Percentiles rank a stretch among this genome's conserved stretches.
Evolutionary conservation across 306 rosid genomes (phyloP).

Genomic region (Corylus avellana): DNA sequence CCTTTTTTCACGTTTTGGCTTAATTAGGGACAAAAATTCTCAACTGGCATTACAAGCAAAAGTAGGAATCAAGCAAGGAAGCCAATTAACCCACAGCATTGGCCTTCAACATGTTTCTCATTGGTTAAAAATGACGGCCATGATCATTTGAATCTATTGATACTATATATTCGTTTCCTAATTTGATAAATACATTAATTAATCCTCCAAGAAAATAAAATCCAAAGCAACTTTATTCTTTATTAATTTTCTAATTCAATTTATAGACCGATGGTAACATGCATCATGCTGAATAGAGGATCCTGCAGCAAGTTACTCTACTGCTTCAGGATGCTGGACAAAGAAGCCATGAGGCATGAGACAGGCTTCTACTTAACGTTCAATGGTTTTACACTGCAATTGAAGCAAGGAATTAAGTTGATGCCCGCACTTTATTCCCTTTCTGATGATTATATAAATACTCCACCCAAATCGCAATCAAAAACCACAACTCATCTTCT

Average conservation of each 20-base stretch:
- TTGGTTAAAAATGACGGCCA: slow-evolving; percentile 9
- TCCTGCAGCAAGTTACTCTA: too few relatives aligned
- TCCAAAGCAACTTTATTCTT: too few relatives aligned
- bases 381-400: slow-evolving; percentile 28
- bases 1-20: slow-evolving; percentile 18
- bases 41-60: slow-evolving; percentile 38
- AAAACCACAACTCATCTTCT: slow-evolving; percentile 16
- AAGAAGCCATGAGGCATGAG: slow-evolving; percentile 15
- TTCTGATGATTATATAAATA: slow-evolving; percentile 32
- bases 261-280: too few relatives aligned
- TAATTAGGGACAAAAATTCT: slow-evolving; percentile 29
- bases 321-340: not conserved
- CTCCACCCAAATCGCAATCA: slow-evolving; percentile 7
- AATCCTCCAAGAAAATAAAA: too few relatives aligned
- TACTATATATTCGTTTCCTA: not conserved
- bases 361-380: slow-evolving; percentile 25
- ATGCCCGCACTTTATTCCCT: slow-evolving; percentile 45
- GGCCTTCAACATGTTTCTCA: slow-evolving; percentile 28
- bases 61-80: slow-evolving; percentile 44
- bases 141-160: slow-evolving; percentile 2
- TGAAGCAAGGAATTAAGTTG: slow-evolving; percentile 54
- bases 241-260: too few relatives aligned
- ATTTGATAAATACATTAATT: not conserved
- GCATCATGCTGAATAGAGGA: too few relatives aligned
- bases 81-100: slow-evolving; percentile 7